Evolutionary conservation across 768 basidiomycete genomes (phyloP).

Genomic region (Tylopilus sp.): DNA sequence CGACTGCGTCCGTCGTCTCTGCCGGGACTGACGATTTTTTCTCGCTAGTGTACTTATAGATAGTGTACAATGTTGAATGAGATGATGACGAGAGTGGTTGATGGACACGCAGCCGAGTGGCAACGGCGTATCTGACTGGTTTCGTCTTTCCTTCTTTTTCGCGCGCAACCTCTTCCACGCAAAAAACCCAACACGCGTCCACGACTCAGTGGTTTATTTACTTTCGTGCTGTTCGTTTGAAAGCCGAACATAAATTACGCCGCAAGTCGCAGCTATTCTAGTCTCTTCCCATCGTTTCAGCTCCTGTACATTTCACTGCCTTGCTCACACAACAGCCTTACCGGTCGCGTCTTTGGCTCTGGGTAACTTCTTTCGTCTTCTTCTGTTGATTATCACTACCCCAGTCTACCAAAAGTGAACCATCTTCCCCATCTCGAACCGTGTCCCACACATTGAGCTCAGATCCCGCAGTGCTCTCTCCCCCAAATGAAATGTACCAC

Average conservation of each 20-base stretch:
- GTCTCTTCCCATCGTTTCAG: not conserved
- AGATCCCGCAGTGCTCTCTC: constrained; percentile 27
- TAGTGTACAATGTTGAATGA: not conserved
- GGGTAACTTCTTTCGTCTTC: no score
- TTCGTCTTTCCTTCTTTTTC: constrained; percentile 6
- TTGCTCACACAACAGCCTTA: constrained; percentile 3
- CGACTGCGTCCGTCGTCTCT: not conserved
- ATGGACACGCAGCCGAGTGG: constrained; percentile 14
- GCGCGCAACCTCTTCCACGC: constrained; percentile 1
- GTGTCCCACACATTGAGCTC: constrained; percentile 14
- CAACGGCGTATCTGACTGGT: not conserved
- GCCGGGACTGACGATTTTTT: constrained; percentile 3
- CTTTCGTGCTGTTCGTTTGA: not conserved
- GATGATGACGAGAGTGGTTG: not conserved
- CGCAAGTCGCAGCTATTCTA: not conserved
- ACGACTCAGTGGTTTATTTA: constrained; percentile 1
- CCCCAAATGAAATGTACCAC: constrained; percentile 57
- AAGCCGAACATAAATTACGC: not conserved
- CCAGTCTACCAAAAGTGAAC: constrained; percentile 21
- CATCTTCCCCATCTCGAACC: not conserved
- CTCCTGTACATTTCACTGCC: not conserved
- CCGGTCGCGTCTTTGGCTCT: constrained; percentile 7
- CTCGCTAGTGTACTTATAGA: not conserved
- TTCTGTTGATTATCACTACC: not conserved
- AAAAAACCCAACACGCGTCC: constrained; percentile 11